Conservation (phyloP, 306 rosid genomes). For the Argentina anserina region DNA sequence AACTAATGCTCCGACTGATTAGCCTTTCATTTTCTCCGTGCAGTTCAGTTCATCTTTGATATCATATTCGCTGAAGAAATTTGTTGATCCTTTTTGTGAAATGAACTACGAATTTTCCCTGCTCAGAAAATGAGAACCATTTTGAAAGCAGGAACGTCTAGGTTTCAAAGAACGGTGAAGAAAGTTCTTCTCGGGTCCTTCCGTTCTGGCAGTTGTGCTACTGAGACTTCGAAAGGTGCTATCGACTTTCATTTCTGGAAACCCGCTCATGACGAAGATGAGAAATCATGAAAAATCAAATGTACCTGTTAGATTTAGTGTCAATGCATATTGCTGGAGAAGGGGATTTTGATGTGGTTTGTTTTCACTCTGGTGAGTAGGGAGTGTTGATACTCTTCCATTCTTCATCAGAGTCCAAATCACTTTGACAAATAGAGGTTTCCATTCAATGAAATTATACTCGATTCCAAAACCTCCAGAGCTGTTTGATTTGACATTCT, state of each 20-base stretch:
- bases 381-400: not conserved
- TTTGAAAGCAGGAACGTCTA: not conserved
- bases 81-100: slow-evolving; percentile 23
- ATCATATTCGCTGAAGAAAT: slow-evolving; percentile 58
- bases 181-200: too few relatives aligned
- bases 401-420: not conserved
- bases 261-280: not conserved
- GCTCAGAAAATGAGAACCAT: slow-evolving; percentile 7
- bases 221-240: not conserved
- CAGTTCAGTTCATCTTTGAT: slow-evolving; percentile 56
- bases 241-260: not conserved
- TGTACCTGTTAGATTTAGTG: not conserved
- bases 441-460: not conserved
- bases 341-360: too few relatives aligned
- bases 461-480: not conserved
- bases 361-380: not conserved
- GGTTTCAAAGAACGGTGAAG: not conserved
- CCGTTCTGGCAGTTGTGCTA: not conserved
- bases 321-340: too few relatives aligned
- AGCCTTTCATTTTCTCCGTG: slow-evolving; percentile 12
- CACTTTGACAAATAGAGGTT: not conserved
- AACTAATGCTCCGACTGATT: not conserved
- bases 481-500: not conserved
- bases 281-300: not conserved
- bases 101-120: slow-evolving; percentile 3